A percentile compares a stretch with the other conserved stretches of the same genome.
Conservation (phyloP, 2,329 filamentous ascomycete species). For the Botrytis deweyae region DNA sequence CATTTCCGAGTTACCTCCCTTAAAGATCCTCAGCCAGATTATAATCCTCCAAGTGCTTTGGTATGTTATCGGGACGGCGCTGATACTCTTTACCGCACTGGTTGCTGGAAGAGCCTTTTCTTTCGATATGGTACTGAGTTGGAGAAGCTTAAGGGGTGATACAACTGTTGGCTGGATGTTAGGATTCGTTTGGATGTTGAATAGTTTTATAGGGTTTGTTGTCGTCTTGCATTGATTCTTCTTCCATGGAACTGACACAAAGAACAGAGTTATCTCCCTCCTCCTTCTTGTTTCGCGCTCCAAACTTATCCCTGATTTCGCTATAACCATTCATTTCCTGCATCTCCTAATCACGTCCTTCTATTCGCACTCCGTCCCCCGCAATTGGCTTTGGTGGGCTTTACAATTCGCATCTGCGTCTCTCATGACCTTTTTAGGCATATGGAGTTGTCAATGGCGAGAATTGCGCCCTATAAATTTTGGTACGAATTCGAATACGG, state of each 20-base stretch:
- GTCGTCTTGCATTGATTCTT: slow-evolving; percentile 14
- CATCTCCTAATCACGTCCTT: slow-evolving; percentile 76
- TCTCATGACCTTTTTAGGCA: slow-evolving; percentile 69
- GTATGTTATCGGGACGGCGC: slow-evolving; percentile 58
- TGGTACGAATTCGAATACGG: slow-evolving; percentile 53
- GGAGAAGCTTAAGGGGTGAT: slow-evolving; percentile 63
- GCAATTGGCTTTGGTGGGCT: slow-evolving; percentile 83
- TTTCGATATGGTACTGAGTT: slow-evolving; percentile 60
- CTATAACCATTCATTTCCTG: slow-evolving; percentile 80
- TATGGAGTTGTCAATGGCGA: slow-evolving; percentile 89
- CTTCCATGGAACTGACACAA: neutral
- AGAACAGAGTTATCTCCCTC: slow-evolving; percentile 72
- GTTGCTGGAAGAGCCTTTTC: slow-evolving; percentile 62
- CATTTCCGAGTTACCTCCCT: slow-evolving; percentile 63
- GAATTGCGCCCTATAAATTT: slow-evolving; percentile 89
- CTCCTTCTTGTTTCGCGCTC: slow-evolving; percentile 81
- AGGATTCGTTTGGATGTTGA: slow-evolving; percentile 66
- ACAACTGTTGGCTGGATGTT: slow-evolving; percentile 70
- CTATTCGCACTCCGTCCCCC: slow-evolving; percentile 75
- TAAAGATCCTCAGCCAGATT: slow-evolving; percentile 67
- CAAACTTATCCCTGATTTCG: slow-evolving; percentile 94
- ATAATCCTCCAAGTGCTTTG: slow-evolving; percentile 62
- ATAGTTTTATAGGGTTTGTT: slow-evolving; percentile 61
- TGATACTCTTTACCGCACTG: slow-evolving; percentile 67
- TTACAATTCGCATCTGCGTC: slow-evolving; percentile 60